Conservation (phyloP, 805 yeast species). For the Metschnikowia lachancei region DNA sequence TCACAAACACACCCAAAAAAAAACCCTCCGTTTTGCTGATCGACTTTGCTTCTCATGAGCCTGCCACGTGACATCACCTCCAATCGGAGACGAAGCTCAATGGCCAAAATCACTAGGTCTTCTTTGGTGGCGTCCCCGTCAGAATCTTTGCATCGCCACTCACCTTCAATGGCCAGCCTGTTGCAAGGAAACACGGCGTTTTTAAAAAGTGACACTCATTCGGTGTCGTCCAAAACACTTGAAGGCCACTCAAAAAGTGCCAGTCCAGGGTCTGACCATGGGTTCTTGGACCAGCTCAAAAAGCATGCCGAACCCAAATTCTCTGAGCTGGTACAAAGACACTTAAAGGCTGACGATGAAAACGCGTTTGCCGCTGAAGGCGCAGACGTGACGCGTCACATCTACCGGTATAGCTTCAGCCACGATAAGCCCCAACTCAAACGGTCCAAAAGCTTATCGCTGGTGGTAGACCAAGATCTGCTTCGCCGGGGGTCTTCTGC, state of each 20-base stretch:
- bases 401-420: constrained; percentile 14
- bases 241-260: constrained; percentile 10
- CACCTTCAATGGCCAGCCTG: constrained; percentile 15
- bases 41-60: constrained; percentile 13
- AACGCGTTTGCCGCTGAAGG: constrained; percentile 17
- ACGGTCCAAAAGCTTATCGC: constrained; percentile 18
- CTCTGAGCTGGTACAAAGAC: constrained; percentile 16
- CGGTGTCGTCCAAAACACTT: constrained; percentile 6
- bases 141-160: constrained; percentile 12
- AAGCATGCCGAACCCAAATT: constrained; percentile 7
- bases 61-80: constrained; percentile 19
- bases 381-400: constrained; percentile 20
- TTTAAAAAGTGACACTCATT: constrained; percentile 12
- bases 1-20: background rate
- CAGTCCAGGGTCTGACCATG: constrained; percentile 8
- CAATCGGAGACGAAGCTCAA: constrained; percentile 14
- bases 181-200: constrained; percentile 14
- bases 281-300: background rate
- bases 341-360: constrained; percentile 14
- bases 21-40: background rate
- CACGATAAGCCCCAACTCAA: constrained; percentile 12
- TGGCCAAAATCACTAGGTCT: constrained; percentile 19
- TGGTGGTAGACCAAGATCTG: constrained; percentile 11
- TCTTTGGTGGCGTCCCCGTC: constrained; percentile 11
- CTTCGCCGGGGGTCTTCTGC: constrained; percentile 60